These are phyloP conservation scores for Alternaria triticimaculans DNA, from an alignment of 2,329 filamentous ascomycete genomes.

Conservation along the genomic window DNA sequence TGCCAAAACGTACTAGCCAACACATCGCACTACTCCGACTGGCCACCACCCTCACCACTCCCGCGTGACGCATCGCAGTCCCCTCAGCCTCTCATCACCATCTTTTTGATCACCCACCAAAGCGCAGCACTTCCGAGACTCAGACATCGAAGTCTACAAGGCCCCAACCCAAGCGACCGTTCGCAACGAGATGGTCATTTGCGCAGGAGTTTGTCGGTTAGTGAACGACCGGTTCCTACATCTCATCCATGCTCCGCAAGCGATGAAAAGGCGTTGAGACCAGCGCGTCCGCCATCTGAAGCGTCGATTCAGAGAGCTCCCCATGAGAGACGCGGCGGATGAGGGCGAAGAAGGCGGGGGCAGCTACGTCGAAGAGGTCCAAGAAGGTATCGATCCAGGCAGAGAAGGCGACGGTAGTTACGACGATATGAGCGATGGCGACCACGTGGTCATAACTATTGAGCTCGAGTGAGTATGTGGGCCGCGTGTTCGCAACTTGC, in stretches of 20 bases:
- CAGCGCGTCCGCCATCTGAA: not conserved
- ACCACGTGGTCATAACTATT: not conserved
- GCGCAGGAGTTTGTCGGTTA: not conserved
- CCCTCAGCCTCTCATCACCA: not conserved
- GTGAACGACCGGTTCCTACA: not conserved
- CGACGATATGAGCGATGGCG: not conserved
- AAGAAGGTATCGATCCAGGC: not conserved
- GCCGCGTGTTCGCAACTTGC: not conserved
- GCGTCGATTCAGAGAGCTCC: not conserved
- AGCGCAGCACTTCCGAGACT: not conserved
- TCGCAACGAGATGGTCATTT: not conserved
- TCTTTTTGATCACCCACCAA: not conserved
- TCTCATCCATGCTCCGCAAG: not conserved
- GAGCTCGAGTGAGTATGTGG: not conserved
- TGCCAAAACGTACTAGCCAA: not conserved
- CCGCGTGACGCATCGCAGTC: not conserved
- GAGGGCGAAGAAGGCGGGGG: not conserved
- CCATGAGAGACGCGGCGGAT: not conserved
- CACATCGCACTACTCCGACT: not conserved
- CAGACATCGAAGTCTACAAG: not conserved
- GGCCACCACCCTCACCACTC: not conserved
- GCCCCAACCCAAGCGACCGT: not conserved
- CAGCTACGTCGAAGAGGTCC: not conserved
- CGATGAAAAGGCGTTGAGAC: not conserved
- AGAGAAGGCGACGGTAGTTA: not conserved